phyloP scores from a whole-genome alignment of 2,329 filamentous ascomycete species.

The Penicillium sp. region DNA sequence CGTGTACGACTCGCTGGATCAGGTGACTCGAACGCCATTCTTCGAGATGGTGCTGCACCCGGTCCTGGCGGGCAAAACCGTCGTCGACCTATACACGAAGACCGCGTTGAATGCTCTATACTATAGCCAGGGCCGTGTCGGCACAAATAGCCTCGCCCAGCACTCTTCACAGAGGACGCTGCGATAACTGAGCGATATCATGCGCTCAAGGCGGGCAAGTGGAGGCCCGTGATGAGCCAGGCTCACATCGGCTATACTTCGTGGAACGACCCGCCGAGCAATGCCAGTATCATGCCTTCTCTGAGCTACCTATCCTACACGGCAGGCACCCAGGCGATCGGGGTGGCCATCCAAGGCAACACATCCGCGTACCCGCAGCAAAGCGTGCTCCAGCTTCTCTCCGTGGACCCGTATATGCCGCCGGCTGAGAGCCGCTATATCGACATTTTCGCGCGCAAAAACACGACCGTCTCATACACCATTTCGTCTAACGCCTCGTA shows the following conservation, averaged over 20 bases:
- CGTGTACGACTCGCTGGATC: background rate
- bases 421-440: background rate
- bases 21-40: slow-evolving; percentile 63
- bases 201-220: background rate
- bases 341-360: too few relatives aligned
- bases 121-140: background rate
- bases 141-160: background rate
- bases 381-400: too few relatives aligned
- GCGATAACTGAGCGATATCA: background rate
- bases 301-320: background rate
- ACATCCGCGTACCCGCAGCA: too few relatives aligned
- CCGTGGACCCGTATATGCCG: background rate
- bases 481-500: background rate
- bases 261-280: background rate
- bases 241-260: background rate
- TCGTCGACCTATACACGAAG: slow-evolving; percentile 57
- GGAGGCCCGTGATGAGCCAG: background rate
- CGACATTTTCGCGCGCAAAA: background rate
- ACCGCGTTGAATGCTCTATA: background rate
- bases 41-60: slow-evolving; percentile 68
- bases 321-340: too few relatives aligned
- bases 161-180: background rate
- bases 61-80: slow-evolving; percentile 61
- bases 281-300: background rate
- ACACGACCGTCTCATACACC: background rate